These are phyloP conservation scores for Penicillium glabrum DNA, from an alignment of 2,329 filamentous ascomycete species.

Conservation along the genomic window DNA sequence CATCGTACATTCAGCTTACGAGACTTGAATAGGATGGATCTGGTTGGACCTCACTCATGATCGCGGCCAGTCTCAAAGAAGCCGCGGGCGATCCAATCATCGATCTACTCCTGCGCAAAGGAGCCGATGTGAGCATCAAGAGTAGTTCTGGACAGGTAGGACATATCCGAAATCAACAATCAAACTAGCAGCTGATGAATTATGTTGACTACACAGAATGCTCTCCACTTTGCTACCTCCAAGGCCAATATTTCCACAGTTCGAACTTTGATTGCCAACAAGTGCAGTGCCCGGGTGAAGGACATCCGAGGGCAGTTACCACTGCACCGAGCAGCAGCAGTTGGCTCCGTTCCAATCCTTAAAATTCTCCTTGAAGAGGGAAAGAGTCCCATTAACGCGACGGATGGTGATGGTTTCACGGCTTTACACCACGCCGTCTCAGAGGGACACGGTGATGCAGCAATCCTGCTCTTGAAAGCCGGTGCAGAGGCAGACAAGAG, in stretches of 20 bases:
- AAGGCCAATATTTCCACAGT: slow-evolving; percentile 85
- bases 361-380: slow-evolving; percentile 72
- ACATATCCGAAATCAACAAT: background rate
- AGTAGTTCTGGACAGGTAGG: slow-evolving; percentile 44
- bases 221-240: slow-evolving; percentile 86
- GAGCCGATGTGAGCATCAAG: slow-evolving; percentile 47
- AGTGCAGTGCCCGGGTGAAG: slow-evolving; percentile 75
- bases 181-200: background rate
- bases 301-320: slow-evolving; percentile 88
- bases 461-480: slow-evolving; percentile 76
- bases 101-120: slow-evolving; percentile 47
- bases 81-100: slow-evolving; percentile 47
- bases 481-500: slow-evolving; percentile 80
- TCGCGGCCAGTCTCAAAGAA: slow-evolving; percentile 48
- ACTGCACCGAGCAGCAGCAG: slow-evolving; percentile 86
- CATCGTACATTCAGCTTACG: background rate
- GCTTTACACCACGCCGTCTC: slow-evolving; percentile 75
- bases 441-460: slow-evolving; percentile 72
- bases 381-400: slow-evolving; percentile 77
- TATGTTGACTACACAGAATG: slow-evolving; percentile 58
- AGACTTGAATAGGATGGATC: slow-evolving; percentile 41
- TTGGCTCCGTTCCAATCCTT: slow-evolving; percentile 85
- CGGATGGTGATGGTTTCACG: slow-evolving; percentile 80
- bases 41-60: slow-evolving; percentile 54
- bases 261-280: slow-evolving; percentile 70